These are phyloP conservation scores for Entonaema liquescens DNA, from an alignment of 495 filamentous ascomycete genomes.

Conservation along the genomic window DNA sequence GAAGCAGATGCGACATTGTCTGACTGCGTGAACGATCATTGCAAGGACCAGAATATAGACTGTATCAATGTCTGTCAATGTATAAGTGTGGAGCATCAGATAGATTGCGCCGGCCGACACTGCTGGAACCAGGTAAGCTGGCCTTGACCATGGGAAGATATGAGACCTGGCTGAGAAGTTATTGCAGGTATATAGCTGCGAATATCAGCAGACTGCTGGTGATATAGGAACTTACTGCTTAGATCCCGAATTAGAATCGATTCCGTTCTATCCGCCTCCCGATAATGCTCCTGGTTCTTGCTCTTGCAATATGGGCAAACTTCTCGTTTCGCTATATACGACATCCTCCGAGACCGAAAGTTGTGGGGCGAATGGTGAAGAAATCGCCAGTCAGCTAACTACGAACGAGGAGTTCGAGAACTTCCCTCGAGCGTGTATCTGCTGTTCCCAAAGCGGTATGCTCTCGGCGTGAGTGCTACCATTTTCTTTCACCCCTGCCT, in stretches of 20 bases:
- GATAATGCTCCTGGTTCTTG: constrained; percentile 3
- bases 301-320: background rate
- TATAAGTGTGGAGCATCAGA: background rate
- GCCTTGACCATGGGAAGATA: background rate
- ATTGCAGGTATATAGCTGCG: background rate
- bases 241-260: background rate
- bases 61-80: background rate
- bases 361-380: background rate
- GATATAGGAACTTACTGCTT: background rate
- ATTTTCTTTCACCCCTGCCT: background rate
- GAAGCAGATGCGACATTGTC: background rate
- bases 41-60: background rate
- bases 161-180: background rate
- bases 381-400: background rate
- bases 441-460: background rate
- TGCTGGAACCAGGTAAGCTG: background rate
- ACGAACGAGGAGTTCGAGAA: background rate
- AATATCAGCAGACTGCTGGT: background rate
- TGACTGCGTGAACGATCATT: background rate
- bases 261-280: background rate
- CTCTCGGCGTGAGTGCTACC: background rate
- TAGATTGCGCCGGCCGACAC: background rate
- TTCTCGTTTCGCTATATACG: background rate
- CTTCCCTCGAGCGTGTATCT: background rate
- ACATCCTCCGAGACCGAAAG: background rate